Evolutionary conservation across 2,329 filamentous ascomycete genomes (phyloP), one percentile per base, ranked within the genome.

Genomic region (Aspergillus fumigatus): DNA sequence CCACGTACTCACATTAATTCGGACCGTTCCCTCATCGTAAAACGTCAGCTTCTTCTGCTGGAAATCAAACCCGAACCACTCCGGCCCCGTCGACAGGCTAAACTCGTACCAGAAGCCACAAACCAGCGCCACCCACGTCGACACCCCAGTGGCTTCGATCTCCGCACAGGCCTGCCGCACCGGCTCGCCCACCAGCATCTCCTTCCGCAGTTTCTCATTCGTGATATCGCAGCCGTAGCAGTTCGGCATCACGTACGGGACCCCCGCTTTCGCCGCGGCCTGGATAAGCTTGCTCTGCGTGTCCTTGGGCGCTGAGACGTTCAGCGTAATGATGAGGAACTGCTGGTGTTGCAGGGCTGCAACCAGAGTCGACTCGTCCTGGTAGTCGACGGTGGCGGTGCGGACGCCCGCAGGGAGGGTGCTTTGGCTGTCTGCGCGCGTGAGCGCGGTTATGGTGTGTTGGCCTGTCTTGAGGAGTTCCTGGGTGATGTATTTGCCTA

Each of bases 1-100:
- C 80, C 80, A 86, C 0, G 87, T 88, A n/a, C 80, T 83, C 1
- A 77, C 81, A 58, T 80, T 83, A 63, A 87, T 82, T 53, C 72
- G 78, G 1, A 76, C 78, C 14, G 76, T 76, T 0, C 87, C 87
- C 10, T 83, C 81, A 57, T 85, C 84, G 56, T 76, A 82, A 11
- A 82, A 69, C 0, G 74, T 78, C 3, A 78, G 67, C 19, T 65
- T 71, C 2, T 68, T 69, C 10, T 77, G 70, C 5, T 69, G 61
- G 32, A 83, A 68, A 48, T 82, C 77, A 63, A 84, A 80, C 0
- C 82, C 82, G 58, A 72, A 82, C 48, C 65, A 62, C 19, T 68
- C 58, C 6, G 62, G 55, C 0, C 66, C 66, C 1, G 68, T 64
- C 0, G 66, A 72, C 3, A 83, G 67, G 50, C 77, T 80, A 61